phyloP scores from a whole-genome alignment of 1,284 basidiomycete species.

The Tilletia indica region DNA sequence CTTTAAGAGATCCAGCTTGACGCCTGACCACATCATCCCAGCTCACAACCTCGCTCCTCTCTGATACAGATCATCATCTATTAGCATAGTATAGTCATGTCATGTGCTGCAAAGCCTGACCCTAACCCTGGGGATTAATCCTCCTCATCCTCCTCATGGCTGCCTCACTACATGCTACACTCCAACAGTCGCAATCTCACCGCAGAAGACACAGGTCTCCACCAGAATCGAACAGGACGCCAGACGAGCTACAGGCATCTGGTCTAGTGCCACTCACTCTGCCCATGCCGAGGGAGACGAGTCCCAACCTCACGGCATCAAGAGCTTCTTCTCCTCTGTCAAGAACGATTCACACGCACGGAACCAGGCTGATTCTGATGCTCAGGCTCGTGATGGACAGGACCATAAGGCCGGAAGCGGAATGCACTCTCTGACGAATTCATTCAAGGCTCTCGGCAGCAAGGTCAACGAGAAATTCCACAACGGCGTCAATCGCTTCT shows the following conservation, averaged over 20 bases:
- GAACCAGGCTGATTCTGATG: neutral
- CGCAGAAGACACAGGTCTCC: conserved; percentile 13
- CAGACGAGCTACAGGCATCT: neutral
- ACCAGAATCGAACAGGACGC: conserved; percentile 5
- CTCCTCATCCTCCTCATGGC: neutral
- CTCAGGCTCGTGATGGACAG: neutral
- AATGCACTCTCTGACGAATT: conserved; percentile 6
- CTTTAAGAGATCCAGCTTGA: too few species aligned
- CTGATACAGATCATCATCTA: too few species aligned
- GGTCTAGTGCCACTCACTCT: conserved; percentile 4
- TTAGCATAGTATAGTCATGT: too few species aligned
- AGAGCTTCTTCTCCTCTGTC: conserved; percentile 5
- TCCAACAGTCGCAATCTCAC: conserved; percentile 9
- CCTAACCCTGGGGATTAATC: neutral
- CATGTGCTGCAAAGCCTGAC: too few species aligned
- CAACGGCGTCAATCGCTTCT: conserved; percentile 11
- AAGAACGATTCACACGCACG: neutral
- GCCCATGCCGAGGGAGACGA: neutral
- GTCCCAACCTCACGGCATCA: conserved; percentile 2
- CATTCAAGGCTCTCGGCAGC: conserved; percentile 18
- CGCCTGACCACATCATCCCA: too few species aligned
- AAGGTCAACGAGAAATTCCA: conserved; percentile 18
- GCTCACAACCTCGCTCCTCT: too few species aligned
- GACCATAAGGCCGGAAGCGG: neutral
- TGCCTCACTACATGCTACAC: neutral